These are phyloP conservation scores for Solanum pinnatisectum DNA, from an alignment of 257 asterid species.

Conservation along the genomic window DNA sequence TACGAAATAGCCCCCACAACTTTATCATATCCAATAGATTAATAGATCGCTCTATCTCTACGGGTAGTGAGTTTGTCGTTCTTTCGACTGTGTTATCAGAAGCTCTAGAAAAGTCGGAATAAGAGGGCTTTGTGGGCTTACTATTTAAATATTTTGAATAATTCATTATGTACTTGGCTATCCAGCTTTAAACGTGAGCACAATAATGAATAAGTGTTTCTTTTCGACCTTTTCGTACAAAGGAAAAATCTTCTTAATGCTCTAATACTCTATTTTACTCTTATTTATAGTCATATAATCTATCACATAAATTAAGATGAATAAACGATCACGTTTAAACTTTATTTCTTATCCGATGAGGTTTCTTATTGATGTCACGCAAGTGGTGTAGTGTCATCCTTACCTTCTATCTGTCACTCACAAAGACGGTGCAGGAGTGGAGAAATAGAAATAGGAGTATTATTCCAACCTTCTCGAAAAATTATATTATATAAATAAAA, in stretches of 20 bases:
- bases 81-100: fast-evolving
- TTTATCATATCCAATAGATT: not conserved
- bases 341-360: not conserved
- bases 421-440: not conserved
- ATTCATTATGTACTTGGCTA: not conserved
- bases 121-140: not conserved
- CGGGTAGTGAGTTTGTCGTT: fast-evolving
- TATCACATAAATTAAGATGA: not conserved
- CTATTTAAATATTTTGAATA: no score
- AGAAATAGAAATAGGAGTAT: no score
- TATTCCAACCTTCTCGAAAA: no score
- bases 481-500: no score
- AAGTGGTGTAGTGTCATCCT: not conserved
- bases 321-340: no score
- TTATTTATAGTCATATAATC: no score
- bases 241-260: no score
- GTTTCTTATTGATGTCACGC: not conserved
- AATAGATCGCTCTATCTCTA: not conserved
- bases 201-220: no score
- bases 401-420: not conserved
- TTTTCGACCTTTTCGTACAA: fast-evolving
- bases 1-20: not conserved
- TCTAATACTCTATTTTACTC: fast-evolving
- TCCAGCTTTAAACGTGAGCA: no score
- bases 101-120: no score